Conservation (phyloP, 352 stramenopile genomes). For the Phytophthora melonis region DNA sequence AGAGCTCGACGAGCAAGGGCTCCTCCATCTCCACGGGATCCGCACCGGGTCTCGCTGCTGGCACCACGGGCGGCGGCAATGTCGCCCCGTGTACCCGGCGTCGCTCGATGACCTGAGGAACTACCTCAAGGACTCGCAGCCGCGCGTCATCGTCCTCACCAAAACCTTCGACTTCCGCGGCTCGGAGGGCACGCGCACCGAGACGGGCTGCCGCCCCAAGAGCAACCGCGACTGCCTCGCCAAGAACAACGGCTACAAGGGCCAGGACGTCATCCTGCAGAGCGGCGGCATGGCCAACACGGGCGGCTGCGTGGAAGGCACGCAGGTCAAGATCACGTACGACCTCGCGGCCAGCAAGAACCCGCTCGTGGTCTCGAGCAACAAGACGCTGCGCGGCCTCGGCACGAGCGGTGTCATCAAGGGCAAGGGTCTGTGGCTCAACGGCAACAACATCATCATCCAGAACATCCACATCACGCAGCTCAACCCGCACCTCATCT, state of each 20-base stretch:
- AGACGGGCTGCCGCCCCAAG: too few species aligned
- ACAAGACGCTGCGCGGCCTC: slow-evolving; percentile 59
- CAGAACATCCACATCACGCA: too few species aligned
- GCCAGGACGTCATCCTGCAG: too few species aligned
- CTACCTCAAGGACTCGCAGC: slow-evolving; percentile 47
- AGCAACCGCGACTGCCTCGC: too few species aligned
- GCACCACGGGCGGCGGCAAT: slow-evolving; percentile 56
- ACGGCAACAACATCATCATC: too few species aligned
- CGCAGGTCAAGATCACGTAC: slow-evolving; percentile 36
- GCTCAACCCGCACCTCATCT: too few species aligned
- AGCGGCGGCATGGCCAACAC: too few species aligned
- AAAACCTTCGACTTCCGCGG: slow-evolving; percentile 60
- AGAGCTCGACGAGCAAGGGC: background rate
- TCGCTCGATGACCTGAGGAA: slow-evolving; percentile 51
- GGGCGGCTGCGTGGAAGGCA: too few species aligned
- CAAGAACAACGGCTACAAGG: too few species aligned
- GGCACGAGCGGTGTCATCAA: slow-evolving; percentile 51
- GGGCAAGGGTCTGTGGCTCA: slow-evolving; percentile 52
- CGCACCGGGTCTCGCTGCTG: slow-evolving; percentile 26
- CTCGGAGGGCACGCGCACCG: slow-evolving; percentile 58
- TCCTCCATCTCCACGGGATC: slow-evolving; percentile 20
- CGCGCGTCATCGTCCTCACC: slow-evolving; percentile 64
- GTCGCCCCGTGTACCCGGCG: slow-evolving; percentile 49
- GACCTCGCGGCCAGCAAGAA: slow-evolving; percentile 36
- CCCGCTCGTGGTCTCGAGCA: slow-evolving; percentile 41